Evolutionary conservation across 179 eudicot species (phyloP), one percentile per base, ranked within the genome.

Genomic region (Camellia oleifera): DNA sequence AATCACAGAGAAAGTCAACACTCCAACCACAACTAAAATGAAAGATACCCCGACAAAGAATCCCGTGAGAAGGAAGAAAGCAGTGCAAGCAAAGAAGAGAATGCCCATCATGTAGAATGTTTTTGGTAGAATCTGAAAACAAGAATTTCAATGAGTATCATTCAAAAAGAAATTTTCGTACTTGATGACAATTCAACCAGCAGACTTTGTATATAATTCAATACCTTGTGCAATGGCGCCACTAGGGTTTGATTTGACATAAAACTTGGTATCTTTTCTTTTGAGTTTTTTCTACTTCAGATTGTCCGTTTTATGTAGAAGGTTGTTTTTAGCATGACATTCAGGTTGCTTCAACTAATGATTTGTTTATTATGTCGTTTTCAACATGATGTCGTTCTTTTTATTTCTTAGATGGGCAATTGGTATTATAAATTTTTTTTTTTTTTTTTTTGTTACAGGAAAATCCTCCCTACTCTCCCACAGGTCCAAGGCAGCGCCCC

Each of bases 71-170:
- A 80, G 60, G 45, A 56, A 72, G 5, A 64, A 15, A 14, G 70
- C 17, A 17, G 53, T 56, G 62, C 48, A 84, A 78, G 12, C 58
- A 2, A 79, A 75, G 73, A 77, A 32, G 61, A 77, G 72, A 53
- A 66, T 15, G 3, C 66, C 54, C 83, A 77, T 70, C 56, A 57
- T 23, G 32, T 32, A 44, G 20, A 26, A 48, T 7, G n/a, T 46
- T n/a, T 46, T 68, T n/a, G 5, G 53, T 50, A 68, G 72, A 23
- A 69, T 71, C 74, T n/a, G 9, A 71, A 9, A 50, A 8, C 53
- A 7, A n/a, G 2, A n/a, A 72, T 72, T 18, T 72, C 5, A 54
- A 23, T 23, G 62, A 26, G 58, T 48, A 53, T 26, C 10, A 48
- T 46, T 50, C 53, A 69, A 17, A 5, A 20, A 48, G 40, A 50